Evolutionary conservation across 2,329 filamentous ascomycete species (phyloP).

Genomic region (Sclerotinia sclerotiorum): DNA sequence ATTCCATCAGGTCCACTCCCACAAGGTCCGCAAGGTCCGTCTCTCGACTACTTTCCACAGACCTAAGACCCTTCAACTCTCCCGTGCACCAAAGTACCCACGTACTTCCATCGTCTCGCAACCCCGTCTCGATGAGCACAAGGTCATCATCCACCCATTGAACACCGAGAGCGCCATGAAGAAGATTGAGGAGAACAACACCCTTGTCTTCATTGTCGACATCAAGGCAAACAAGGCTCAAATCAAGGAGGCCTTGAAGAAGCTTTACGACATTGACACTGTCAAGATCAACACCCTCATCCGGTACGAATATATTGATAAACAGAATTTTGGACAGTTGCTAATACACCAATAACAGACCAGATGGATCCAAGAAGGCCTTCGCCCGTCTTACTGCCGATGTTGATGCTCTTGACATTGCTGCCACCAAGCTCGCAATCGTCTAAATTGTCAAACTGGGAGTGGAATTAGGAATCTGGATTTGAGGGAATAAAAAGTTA

Average conservation of each 20-base stretch:
- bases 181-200: conserved; percentile 99
- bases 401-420: conserved; percentile 98
- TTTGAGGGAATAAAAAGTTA: conserved; percentile 29
- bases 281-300: conserved; percentile 99
- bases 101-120: conserved; percentile 90
- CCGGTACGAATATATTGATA: conserved; percentile 60
- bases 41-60: conserved; percentile 93
- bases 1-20: conserved; percentile 59
- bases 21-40: conserved; percentile 93
- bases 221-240: conserved; percentile 99
- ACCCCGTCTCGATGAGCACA: conserved; percentile 93
- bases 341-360: conserved; percentile 52
- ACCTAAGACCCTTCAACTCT: conserved; percentile 92
- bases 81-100: conserved; percentile 91
- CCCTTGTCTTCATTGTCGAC: conserved; percentile 95
- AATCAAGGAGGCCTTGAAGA: conserved; percentile 98
- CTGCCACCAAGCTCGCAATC: conserved; percentile 96
- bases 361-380: conserved; percentile 98
- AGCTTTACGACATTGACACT: conserved; percentile 97
- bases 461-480: conserved; percentile 45
- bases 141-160: conserved; percentile 95
- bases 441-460: conserved; percentile 66
- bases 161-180: conserved; percentile 99
- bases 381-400: conserved; percentile 94
- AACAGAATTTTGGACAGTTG: not conserved